phyloP scores from a whole-genome alignment of 805 yeast species.

The Zygoascus biomembranicola region DNA sequence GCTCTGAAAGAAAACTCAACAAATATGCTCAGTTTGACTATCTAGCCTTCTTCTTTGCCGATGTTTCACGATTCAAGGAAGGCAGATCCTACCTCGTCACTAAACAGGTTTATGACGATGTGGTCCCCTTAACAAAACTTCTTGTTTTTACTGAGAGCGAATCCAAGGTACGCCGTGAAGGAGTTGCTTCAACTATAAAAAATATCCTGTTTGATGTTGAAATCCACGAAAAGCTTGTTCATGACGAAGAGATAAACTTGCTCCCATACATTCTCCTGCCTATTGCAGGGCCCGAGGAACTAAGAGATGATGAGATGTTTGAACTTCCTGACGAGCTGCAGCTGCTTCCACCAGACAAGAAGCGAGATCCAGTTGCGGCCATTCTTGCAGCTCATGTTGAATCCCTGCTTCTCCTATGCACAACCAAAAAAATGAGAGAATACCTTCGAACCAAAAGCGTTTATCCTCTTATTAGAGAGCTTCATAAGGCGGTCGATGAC shows the following conservation, averaged over 20 bases:
- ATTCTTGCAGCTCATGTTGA: conserved; percentile 68
- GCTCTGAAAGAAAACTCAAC: conserved; percentile 63
- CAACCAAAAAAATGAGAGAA: conserved; percentile 68
- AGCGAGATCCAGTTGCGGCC: conserved; percentile 62
- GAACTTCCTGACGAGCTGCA: conserved; percentile 85
- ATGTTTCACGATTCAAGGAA: conserved; percentile 58
- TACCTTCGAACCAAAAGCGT: conserved; percentile 71
- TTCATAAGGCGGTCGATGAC: conserved; percentile 48
- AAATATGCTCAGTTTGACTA: conserved; percentile 71
- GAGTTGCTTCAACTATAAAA: conserved; percentile 87
- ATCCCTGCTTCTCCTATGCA: conserved; percentile 66
- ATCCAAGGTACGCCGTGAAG: conserved; percentile 74
- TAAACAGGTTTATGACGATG: conserved; percentile 62
- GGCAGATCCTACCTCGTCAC: conserved; percentile 65
- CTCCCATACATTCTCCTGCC: conserved; percentile 80
- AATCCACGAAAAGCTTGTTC: conserved; percentile 51
- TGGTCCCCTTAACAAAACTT: conserved; percentile 73
- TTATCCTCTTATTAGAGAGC: conserved; percentile 78
- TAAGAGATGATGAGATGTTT: conserved; percentile 78
- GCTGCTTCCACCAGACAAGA: conserved; percentile 63
- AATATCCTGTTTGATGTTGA: conserved; percentile 77
- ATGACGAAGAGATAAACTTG: conserved; percentile 57
- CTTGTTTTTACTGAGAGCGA: conserved; percentile 76
- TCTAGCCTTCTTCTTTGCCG: conserved; percentile 82
- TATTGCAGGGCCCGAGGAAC: conserved; percentile 65